Evolutionary conservation across 257 asterid genomes (phyloP), one percentile per base, ranked within the genome.

Genomic region (Scutellaria minor): DNA sequence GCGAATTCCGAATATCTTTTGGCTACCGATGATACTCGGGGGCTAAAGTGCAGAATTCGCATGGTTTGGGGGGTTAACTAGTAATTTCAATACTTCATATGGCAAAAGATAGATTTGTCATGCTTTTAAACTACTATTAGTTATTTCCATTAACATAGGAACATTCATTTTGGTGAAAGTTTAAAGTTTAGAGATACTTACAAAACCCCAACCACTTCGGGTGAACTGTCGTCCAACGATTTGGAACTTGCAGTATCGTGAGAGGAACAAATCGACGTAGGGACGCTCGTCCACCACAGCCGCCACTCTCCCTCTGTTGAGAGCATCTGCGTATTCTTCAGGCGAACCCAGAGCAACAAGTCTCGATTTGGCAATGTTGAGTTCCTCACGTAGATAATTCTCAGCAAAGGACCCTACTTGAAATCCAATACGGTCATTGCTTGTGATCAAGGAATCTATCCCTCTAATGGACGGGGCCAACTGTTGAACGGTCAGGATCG

Each of bases 261-360:
- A 82, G 54, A 92, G 88, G 18, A 92, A 92, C 35, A 83, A 61
- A 78, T 89, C 95, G 20, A 89, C 73, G 1, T 92, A 92, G 0
- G 96, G 96, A 27, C 84, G 88, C 65, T 89, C 96, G 66, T 92
- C 95, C 37, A 91, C 96, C 9, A 91, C 76, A 5, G 96, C 96
- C 47, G 88, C 77, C 61, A 89, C 89, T 66, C 78, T 75, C 58
- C 90, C 84, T 1, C 48, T 75, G 68, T 54, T 59, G 22, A 89
- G 87, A 15, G 96, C 96, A 37, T 81, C 86, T 1, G 87, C 96
- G 52, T 86, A 91, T 52, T 71, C 96, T 78, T 87, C 88, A 9
- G 95, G 95, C 1, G 96, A 85, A 64, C 87, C 88, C 6, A 91
- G 95, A 55, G 91, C 66, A 47, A 86, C 84, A 8, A 89, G 91